Conservation (phyloP, 106 monocot species). For the Vanilla planifolia region DNA sequence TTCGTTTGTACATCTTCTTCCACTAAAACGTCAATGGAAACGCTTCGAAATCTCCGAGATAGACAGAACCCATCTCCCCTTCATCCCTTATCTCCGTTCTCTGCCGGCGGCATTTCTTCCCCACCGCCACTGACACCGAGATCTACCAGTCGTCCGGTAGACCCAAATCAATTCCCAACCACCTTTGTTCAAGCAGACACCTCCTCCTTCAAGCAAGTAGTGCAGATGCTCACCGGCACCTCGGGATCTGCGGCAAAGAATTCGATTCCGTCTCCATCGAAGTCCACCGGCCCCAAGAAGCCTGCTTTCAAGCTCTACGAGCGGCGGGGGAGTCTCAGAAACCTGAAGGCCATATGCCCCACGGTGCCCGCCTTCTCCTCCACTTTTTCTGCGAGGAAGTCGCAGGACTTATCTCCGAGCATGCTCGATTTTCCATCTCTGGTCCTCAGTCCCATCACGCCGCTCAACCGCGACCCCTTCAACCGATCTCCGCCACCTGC, state of each 20-base stretch:
- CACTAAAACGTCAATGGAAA: conserved; percentile 7
- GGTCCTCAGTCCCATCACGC: conserved; percentile 39
- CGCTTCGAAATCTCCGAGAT: not conserved
- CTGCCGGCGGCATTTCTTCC: conserved; percentile 5
- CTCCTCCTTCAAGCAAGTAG: conserved; percentile 56
- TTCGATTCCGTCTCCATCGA: not conserved
- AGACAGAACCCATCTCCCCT: not conserved
- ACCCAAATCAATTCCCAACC: no score
- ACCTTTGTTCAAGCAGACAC: conserved; percentile 61
- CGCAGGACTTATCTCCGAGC: no score
- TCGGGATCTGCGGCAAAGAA: conserved; percentile 19
- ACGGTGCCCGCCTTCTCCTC: conserved; percentile 18
- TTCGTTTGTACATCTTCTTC: not conserved
- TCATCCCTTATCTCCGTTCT: not conserved
- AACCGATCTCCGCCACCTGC: not conserved
- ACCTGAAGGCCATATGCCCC: conserved; percentile 27
- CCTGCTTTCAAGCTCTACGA: conserved; percentile 48
- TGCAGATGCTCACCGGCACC: conserved; percentile 64
- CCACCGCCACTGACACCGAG: not conserved
- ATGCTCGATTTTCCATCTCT: conserved; percentile 25
- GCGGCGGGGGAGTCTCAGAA: conserved; percentile 26
- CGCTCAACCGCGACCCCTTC: conserved; percentile 28
- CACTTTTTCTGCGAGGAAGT: conserved; percentile 12
- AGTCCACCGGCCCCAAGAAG: conserved; percentile 13
- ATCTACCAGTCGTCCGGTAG: no score